A percentile compares a stretch with the other conserved stretches of the same genome.
These are phyloP conservation scores for Exophiala oligosperma DNA, from an alignment of 2,329 filamentous ascomycete species.

Conservation along the genomic window DNA sequence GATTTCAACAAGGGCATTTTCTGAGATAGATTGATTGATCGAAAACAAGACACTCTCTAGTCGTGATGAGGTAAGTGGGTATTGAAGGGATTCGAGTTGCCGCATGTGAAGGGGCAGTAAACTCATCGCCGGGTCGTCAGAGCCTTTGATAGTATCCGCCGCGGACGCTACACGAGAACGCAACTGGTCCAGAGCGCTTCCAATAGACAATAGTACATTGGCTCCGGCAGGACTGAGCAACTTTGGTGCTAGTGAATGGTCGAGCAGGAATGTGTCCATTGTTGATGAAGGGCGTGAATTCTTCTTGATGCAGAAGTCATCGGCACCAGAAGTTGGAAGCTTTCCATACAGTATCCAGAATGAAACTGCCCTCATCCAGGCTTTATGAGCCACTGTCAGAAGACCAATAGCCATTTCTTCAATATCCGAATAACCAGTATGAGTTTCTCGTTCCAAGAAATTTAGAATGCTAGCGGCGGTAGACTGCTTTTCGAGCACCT, in stretches of 20 bases:
- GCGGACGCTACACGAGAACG: slow-evolving; percentile 45
- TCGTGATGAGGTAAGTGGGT: slow-evolving; percentile 70
- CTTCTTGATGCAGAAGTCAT: slow-evolving; percentile 80
- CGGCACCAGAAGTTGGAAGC: slow-evolving; percentile 70
- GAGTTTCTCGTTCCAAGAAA: slow-evolving; percentile 69
- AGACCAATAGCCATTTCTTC: slow-evolving; percentile 73
- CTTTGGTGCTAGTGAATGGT: slow-evolving; percentile 66
- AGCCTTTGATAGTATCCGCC: slow-evolving; percentile 29
- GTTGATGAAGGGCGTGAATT: slow-evolving; percentile 39
- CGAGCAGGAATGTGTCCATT: slow-evolving; percentile 54
- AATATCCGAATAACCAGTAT: slow-evolving; percentile 86
- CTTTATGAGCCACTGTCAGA: slow-evolving; percentile 75
- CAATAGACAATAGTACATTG: slow-evolving; percentile 84
- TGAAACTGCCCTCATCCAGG: slow-evolving; percentile 88
- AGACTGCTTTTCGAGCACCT: slow-evolving; percentile 26
- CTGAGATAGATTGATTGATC: slow-evolving; percentile 78
- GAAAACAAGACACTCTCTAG: slow-evolving; percentile 72
- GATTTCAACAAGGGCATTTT: slow-evolving; percentile 78
- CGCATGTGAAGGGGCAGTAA: slow-evolving; percentile 33
- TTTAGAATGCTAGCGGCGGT: slow-evolving; percentile 73
- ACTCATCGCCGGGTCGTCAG: slow-evolving; percentile 27
- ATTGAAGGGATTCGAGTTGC: slow-evolving; percentile 52
- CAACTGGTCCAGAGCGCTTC: slow-evolving; percentile 84
- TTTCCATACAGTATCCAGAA: slow-evolving; percentile 90
- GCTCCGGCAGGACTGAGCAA: slow-evolving; percentile 77